Evolutionary conservation across 176 grass and related monocot species (phyloP).

Genomic region (Avena atlantica): DNA sequence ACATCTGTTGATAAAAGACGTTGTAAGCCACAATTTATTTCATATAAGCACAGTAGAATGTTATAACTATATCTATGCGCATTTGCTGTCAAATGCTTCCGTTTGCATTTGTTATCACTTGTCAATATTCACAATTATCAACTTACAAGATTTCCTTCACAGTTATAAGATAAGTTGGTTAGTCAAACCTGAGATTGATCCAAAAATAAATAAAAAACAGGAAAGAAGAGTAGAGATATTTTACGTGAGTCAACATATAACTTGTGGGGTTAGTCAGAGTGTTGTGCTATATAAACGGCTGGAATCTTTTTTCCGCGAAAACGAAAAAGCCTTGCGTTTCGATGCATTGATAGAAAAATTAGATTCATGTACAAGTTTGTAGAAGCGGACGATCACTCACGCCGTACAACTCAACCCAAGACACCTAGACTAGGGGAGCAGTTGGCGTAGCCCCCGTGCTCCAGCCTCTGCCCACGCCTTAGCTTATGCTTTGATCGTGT

Average conservation of each 20-base stretch:
- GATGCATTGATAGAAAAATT: too few species aligned
- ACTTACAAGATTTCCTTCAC: neutral
- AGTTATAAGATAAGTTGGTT: neutral
- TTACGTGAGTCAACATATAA: neutral
- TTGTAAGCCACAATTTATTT: constrained; percentile 26
- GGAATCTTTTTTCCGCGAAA: neutral
- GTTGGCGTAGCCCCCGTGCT: too few species aligned
- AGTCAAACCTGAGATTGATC: neutral
- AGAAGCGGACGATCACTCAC: too few species aligned
- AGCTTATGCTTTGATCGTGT: too few species aligned
- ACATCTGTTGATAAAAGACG: neutral
- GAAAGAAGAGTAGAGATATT: neutral
- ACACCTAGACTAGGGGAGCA: too few species aligned
- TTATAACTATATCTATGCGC: neutral
- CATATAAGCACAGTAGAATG: neutral
- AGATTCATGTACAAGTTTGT: too few species aligned
- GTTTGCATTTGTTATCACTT: neutral
- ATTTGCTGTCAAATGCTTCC: constrained; percentile 23
- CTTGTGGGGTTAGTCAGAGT: neutral
- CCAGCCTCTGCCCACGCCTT: too few species aligned
- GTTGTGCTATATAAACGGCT: neutral
- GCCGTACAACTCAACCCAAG: too few species aligned
- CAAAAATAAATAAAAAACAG: neutral
- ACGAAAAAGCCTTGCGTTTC: too few species aligned
- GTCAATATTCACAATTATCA: neutral